Conservation (phyloP, 148 eudicot species). For the Spergularia marina region DNA sequence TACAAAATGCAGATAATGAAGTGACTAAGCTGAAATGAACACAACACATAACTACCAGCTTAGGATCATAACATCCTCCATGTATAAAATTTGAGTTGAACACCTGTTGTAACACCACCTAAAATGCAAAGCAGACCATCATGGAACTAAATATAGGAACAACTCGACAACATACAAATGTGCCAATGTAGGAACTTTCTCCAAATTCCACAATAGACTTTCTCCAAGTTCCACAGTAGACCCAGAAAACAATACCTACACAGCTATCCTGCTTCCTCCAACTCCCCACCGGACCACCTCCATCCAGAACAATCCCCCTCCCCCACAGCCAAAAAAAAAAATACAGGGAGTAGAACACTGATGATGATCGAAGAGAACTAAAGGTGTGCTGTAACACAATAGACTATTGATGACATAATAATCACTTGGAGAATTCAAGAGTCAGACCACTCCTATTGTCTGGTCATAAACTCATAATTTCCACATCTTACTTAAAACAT, state of each 20-base stretch:
- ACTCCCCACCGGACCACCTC: too few species aligned
- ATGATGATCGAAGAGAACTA: neutral
- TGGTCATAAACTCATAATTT: neutral
- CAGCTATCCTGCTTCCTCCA: too few species aligned
- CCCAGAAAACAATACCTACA: neutral
- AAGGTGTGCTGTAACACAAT: neutral
- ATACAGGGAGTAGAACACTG: neutral
- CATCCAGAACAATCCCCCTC: too few species aligned
- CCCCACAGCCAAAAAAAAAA: neutral
- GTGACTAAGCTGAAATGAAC: neutral
- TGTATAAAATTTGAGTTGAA: too few species aligned
- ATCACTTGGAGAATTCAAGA: neutral
- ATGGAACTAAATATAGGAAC: too few species aligned
- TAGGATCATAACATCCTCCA: too few species aligned
- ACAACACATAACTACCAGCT: neutral
- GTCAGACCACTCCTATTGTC: slow-evolving; percentile 6
- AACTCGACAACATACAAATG: too few species aligned
- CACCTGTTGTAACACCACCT: too few species aligned
- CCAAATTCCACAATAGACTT: neutral
- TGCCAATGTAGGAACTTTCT: too few species aligned
- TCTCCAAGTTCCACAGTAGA: neutral
- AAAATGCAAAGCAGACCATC: too few species aligned
- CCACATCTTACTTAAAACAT: neutral
- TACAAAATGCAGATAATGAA: neutral
- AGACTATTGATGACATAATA: neutral